Evolutionary conservation across 2,329 filamentous ascomycete species (phyloP).

Genomic region (Lecanicillium sp.): DNA sequence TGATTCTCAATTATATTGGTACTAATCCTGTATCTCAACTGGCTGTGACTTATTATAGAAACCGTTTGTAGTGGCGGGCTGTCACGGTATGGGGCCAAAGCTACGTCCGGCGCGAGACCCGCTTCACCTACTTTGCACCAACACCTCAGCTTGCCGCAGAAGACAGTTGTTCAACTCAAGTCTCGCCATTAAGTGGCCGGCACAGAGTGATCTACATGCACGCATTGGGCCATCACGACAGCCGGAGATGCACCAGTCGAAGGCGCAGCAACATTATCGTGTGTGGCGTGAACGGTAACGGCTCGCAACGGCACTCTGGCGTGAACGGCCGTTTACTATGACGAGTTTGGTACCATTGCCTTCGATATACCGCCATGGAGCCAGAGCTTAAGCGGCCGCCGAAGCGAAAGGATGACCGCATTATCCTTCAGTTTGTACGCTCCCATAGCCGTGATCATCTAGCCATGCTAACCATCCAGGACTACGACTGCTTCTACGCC

Average conservation of each 20-base stretch:
- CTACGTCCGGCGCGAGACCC: too few relatives aligned
- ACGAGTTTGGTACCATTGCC: neutral
- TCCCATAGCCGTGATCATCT: slow-evolving; percentile 7
- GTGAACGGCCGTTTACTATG: neutral
- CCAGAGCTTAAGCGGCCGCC: slow-evolving; percentile 26
- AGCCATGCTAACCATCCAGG: slow-evolving; percentile 35
- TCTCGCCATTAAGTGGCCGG: too few relatives aligned
- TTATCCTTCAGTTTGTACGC: slow-evolving; percentile 77
- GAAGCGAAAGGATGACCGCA: slow-evolving; percentile 53
- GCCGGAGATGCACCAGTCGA: too few relatives aligned
- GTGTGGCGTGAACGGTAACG: neutral
- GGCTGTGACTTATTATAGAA: neutral
- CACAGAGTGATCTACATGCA: too few relatives aligned
- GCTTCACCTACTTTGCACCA: too few relatives aligned
- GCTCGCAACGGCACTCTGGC: neutral
- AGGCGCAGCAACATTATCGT: neutral
- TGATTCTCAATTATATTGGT: neutral
- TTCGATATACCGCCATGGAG: slow-evolving; percentile 15
- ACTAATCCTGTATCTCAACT: neutral
- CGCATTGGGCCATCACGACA: too few relatives aligned
- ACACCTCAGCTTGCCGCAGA: too few relatives aligned
- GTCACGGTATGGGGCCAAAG: too few relatives aligned
- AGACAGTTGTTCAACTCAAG: too few relatives aligned
- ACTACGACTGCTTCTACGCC: slow-evolving; percentile 92
- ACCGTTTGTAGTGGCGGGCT: neutral